Evolutionary conservation across 1,139 yeast genomes (phyloP).

Genomic region (Zygoascus sp.): DNA sequence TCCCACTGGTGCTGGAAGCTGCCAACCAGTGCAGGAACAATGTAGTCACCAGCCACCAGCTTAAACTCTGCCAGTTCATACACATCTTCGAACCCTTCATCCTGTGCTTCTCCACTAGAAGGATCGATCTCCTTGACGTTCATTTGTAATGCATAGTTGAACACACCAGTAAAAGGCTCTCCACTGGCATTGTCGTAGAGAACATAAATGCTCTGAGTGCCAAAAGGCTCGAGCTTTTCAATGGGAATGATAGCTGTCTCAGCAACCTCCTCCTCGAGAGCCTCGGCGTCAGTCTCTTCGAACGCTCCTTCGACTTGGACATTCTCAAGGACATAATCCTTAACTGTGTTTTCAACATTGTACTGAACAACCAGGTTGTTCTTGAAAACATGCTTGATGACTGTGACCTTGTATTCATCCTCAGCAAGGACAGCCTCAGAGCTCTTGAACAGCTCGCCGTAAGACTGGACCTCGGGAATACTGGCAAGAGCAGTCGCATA

Average conservation of each 20-base stretch:
- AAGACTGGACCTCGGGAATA: conserved; percentile 64
- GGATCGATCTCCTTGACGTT: conserved; percentile 78
- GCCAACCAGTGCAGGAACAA: conserved; percentile 72
- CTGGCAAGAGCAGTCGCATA: conserved; percentile 62
- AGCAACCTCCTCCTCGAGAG: conserved; percentile 48
- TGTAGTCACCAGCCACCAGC: conserved; percentile 75
- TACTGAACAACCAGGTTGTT: conserved; percentile 80
- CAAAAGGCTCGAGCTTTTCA: conserved; percentile 65
- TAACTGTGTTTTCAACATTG: conserved; percentile 78
- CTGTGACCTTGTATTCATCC: conserved; percentile 87
- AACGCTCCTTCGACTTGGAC: conserved; percentile 59
- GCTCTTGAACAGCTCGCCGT: conserved; percentile 73
- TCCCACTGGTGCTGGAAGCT: conserved; percentile 74
- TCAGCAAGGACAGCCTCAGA: conserved; percentile 66
- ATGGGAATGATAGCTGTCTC: conserved; percentile 77
- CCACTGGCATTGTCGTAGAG: conserved; percentile 59
- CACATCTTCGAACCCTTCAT: conserved; percentile 90
- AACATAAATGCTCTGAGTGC: conserved; percentile 72
- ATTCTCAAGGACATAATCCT: conserved; percentile 70
- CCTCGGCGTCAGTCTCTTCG: conserved; percentile 69
- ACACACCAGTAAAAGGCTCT: conserved; percentile 47
- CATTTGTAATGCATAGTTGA: conserved; percentile 69
- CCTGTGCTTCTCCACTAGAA: conserved; percentile 64
- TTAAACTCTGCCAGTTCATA: conserved; percentile 83
- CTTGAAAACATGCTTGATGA: conserved; percentile 74